A percentile compares a stretch with the other conserved stretches of the same genome.
Evolutionary conservation across 2,329 filamentous ascomycete species (phyloP).

Genomic region (Aspergillus versicolor): DNA sequence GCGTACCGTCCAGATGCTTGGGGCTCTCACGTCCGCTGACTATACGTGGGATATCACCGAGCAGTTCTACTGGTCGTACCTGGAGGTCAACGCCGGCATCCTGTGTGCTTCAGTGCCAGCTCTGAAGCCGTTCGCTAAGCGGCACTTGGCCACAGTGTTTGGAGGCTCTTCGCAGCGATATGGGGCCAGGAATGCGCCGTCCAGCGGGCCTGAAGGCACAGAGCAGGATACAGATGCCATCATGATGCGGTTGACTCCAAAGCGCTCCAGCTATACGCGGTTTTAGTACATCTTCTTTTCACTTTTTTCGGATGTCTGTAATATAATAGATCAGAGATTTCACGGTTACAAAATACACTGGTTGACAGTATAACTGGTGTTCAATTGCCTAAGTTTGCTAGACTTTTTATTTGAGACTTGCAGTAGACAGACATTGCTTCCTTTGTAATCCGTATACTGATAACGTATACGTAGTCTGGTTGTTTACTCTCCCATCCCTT

Average conservation of each 20-base stretch:
- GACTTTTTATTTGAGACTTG: no score
- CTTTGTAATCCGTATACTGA: no score
- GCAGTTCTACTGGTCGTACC: constrained; percentile 2
- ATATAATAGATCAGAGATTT: no score
- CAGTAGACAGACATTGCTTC: no score
- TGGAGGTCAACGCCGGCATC: neutral
- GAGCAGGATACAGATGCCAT: neutral
- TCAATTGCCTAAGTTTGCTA: no score
- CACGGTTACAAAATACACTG: no score
- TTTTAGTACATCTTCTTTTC: neutral
- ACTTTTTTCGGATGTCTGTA: no score
- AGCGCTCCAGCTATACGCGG: neutral
- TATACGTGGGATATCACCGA: neutral
- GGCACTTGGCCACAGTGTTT: neutral
- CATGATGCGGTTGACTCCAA: neutral
- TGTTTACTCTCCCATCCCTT: no score
- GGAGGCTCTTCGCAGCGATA: neutral
- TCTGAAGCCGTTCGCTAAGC: neutral
- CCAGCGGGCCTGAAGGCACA: neutral
- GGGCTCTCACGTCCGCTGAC: neutral
- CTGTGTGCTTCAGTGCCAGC: neutral
- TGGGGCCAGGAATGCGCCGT: neutral
- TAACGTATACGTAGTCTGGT: no score
- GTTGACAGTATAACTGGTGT: no score
- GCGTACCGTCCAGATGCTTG: neutral